Evolutionary conservation across 352 stramenopile genomes (phyloP).

Genomic region (Phytophthora constricta): DNA sequence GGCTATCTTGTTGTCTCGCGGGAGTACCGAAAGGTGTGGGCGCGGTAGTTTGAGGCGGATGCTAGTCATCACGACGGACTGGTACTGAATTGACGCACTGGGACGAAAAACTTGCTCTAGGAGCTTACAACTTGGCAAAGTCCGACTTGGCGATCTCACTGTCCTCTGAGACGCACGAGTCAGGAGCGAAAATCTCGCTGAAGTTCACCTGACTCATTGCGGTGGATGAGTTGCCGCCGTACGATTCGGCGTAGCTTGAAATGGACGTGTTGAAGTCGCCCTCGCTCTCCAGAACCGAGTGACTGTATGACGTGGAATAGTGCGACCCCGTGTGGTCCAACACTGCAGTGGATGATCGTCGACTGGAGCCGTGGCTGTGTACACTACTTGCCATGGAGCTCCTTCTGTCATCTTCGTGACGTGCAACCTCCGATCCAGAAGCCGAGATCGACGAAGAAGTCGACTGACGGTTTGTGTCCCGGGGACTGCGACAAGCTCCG

Average conservation of each 20-base stretch:
- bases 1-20: conserved; percentile 32
- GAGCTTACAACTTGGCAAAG: conserved; percentile 62
- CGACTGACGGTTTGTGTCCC: conserved; percentile 40
- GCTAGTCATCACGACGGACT: conserved; percentile 16
- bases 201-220: conserved; percentile 73
- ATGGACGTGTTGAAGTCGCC: conserved; percentile 32
- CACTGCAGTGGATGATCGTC: conserved; percentile 59
- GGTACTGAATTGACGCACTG: conserved; percentile 24
- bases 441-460: conserved; percentile 57
- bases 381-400: conserved; percentile 24
- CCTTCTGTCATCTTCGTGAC: conserved; percentile 29
- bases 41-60: conserved; percentile 10
- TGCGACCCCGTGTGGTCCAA: conserved; percentile 33
- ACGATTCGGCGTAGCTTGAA: conserved; percentile 50
- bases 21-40: conserved; percentile 17
- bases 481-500: conserved; percentile 46
- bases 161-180: conserved; percentile 49
- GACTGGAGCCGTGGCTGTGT: conserved; percentile 28
- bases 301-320: conserved; percentile 26
- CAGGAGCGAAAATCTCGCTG: conserved; percentile 60
- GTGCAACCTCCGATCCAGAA: conserved; percentile 40
- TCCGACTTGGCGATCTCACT: conserved; percentile 49
- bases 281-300: conserved; percentile 32
- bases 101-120: conserved; percentile 19
- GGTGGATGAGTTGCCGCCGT: conserved; percentile 52